Evolutionary conservation across 202 grass and related monocot genomes (phyloP), one percentile per base, ranked within the genome.

Genomic region (Musa balbisiana): DNA sequence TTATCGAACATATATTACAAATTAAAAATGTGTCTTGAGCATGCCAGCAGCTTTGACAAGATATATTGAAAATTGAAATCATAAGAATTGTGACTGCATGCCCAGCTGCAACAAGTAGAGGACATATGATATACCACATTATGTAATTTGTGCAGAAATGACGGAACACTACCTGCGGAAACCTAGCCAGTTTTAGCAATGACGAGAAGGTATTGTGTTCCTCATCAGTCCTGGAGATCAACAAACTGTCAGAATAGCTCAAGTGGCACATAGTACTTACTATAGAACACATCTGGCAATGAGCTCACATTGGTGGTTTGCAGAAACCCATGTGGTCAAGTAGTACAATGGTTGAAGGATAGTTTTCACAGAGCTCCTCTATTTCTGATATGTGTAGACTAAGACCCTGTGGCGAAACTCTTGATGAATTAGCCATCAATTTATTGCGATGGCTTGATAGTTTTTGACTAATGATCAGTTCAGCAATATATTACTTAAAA

Each of bases 281-380:
- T 24, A 26, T 21, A 63, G 56, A 50, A 29, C 43, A 62, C 13
- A 78, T 78, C 24, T 22, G 29, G 78, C 26, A 16, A 80, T n/a
- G 66, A 74, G 72, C 72, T 80, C 82, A 96, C 92, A 14, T 73
- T 74, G 92, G 90, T 77, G 89, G 89, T 66, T 92, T 92, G 87
- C 92, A 96, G 86, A 96, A 92, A 85, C 85, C 85, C 85, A 96
- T 90, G 51, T 96, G 92, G 73, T 96, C 89, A 60, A 96, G 78
- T 76, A 96, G 75, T 81, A 96, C 87, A 73, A 75, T 80, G 71
- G 92, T 96, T 70, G 73, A 51, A 73, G 89, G 85, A 82, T 90
- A 88, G 67, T 83, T 77, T 11, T 56, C 81, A 82, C 92, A 92
- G 13, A 96, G 82, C 72, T 92, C 84, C 73, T 90, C 87, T 87